A percentile compares a stretch with the other conserved stretches of the same genome.
These are phyloP conservation scores for Tagetes patula DNA, from an alignment of 129 eudicot genomes.

Conservation along the genomic window DNA sequence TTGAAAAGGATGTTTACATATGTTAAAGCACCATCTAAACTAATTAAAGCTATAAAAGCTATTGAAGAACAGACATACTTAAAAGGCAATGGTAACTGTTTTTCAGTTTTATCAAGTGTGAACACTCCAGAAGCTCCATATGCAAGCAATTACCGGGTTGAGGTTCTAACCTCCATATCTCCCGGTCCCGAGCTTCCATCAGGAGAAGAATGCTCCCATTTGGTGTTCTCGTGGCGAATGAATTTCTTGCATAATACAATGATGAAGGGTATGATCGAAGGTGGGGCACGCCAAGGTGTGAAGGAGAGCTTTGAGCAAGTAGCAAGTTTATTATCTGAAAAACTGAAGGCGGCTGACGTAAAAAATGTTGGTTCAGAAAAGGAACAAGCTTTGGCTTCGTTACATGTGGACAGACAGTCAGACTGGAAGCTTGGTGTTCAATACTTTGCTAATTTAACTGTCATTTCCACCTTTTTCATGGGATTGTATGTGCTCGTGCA, in stretches of 20 bases:
- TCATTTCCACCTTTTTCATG: slow-evolving; percentile 61
- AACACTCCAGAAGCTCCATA: slow-evolving; percentile 98
- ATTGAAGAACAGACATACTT: slow-evolving; percentile 82
- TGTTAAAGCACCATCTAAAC: slow-evolving; percentile 65
- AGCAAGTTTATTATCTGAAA: slow-evolving; percentile 52
- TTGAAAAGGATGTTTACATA: slow-evolving; percentile 63
- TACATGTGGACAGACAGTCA: slow-evolving; percentile 75
- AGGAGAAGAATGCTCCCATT: slow-evolving; percentile 72
- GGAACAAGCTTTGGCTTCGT: slow-evolving; percentile 79
- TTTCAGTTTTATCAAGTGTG: slow-evolving; percentile 62
- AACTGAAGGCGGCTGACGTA: slow-evolving; percentile 63
- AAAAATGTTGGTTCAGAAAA: slow-evolving; percentile 68
- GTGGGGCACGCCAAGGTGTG: slow-evolving; percentile 91
- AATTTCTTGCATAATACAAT: slow-evolving; percentile 86
- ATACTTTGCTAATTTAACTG: slow-evolving; percentile 87
- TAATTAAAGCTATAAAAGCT: slow-evolving; percentile 80
- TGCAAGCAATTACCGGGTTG: slow-evolving; percentile 67
- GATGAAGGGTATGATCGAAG: slow-evolving; percentile 98
- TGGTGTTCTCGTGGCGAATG: slow-evolving; percentile 85
- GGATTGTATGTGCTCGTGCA: slow-evolving; percentile 77
- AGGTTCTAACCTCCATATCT: slow-evolving; percentile 68
- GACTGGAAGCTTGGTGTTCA: slow-evolving; percentile 87
- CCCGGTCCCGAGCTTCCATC: slow-evolving; percentile 88
- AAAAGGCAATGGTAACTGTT: slow-evolving; percentile 71
- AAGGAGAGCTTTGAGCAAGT: slow-evolving; percentile 80